phyloP scores from a whole-genome alignment of 441 rosid species.

The Pelargonium myrrhifolium region DNA sequence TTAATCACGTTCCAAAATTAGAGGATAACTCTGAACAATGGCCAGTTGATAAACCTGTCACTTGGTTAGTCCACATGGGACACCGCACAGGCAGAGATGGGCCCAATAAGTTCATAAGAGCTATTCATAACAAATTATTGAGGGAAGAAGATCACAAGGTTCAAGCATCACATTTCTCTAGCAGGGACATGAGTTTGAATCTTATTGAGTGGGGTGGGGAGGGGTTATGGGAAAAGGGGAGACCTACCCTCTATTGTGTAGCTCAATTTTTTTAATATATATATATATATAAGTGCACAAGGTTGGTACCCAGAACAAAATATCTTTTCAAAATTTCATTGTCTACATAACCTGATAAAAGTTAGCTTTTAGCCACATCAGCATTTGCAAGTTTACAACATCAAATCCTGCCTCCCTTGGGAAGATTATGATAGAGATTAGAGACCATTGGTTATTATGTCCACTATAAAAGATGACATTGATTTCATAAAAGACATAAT shows the following conservation, averaged over 20 bases:
- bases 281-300: neutral
- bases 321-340: neutral
- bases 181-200: too few relatives aligned
- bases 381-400: neutral
- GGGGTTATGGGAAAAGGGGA: too few relatives aligned
- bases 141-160: too few relatives aligned
- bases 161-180: too few relatives aligned
- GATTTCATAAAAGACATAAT: neutral
- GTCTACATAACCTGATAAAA: neutral
- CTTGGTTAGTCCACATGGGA: neutral
- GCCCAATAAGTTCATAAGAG: neutral
- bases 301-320: neutral
- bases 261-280: too few relatives aligned
- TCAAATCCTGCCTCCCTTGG: neutral
- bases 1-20: neutral
- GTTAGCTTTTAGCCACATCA: neutral
- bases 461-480: neutral
- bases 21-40: neutral
- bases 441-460: neutral
- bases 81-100: neutral
- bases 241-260: too few relatives aligned
- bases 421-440: neutral
- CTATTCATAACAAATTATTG: constrained; percentile 3
- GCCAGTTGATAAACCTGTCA: neutral
- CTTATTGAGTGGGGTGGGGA: too few relatives aligned